phyloP scores from a whole-genome alignment of 192 early-diverging fungal genomes.

The Backusella parvicylindrica region DNA sequence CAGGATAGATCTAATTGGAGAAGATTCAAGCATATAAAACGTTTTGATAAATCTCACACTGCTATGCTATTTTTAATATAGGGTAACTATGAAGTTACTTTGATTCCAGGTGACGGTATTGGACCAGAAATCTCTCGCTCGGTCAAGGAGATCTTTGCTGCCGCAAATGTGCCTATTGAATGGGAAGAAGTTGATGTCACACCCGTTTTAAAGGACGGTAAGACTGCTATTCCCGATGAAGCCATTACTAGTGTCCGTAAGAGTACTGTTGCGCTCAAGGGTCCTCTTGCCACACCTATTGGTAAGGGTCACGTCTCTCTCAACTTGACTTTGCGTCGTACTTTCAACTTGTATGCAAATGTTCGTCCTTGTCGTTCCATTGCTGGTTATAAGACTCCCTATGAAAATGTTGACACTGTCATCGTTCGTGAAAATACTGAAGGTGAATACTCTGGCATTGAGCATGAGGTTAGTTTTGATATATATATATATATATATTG shows the following conservation, averaged over 20 bases:
- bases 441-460: constrained; percentile 98
- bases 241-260: constrained; percentile 86
- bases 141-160: constrained; percentile 87
- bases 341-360: constrained; percentile 97
- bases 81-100: constrained; percentile 83
- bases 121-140: constrained; percentile 95
- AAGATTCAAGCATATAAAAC: too few species aligned
- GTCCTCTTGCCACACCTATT: constrained; percentile 93
- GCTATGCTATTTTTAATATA: constrained; percentile 12
- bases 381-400: constrained; percentile 91
- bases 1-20: not conserved
- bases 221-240: constrained; percentile 90
- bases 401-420: constrained; percentile 94
- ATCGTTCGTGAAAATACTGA: constrained; percentile 99
- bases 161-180: constrained; percentile 87
- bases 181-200: constrained; percentile 96
- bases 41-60: not conserved
- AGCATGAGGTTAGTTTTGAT: constrained; percentile 60
- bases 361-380: constrained; percentile 96
- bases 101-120: constrained; percentile 98
- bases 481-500: not conserved
- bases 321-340: constrained; percentile 80
- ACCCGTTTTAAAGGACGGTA: constrained; percentile 86
- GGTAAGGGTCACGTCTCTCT: constrained; percentile 99
- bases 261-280: constrained; percentile 96